Base-by-base conservation (phyloP, 129 eudicot genomes). In the Flaveria robusta region DNA sequence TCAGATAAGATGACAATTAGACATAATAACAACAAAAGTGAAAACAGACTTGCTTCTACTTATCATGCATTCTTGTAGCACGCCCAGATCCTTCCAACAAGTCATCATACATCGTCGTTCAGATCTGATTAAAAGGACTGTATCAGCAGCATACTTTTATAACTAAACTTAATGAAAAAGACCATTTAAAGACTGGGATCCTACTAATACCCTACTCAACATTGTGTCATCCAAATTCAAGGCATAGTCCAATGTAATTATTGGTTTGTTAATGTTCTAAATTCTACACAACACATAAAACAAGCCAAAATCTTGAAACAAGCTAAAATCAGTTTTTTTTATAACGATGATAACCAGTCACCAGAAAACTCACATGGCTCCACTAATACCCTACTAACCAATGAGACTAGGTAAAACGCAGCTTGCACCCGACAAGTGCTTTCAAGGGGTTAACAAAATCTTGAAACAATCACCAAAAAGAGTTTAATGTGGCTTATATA, bases 41-140 rank as follows among this genome's bases (percentile, higher is more conserved):
- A 69, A 81, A 13, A 20, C 29, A 46, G 79, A 55, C 63, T 82
- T 74, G 83, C 85, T 74, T 84, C 74, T 71, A 66, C 70, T 68
- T 72, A 58, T 79, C 83, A 77, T 80, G 76, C 90, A 82, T 72
- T 86, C 87, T 80, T 79, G 78, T 75, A 85, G 81, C 81, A 81
- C 80, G 80, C 83, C 86, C 70, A 27, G 83, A 80, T 78, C 87
- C 90, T 67, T 84, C 93, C 85, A 71, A 74, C 50, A 84, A 78
- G 74, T 85, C 96, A 87, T 92, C 93, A 92, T 85, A 84, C 91
- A 84, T 87, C 96, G 78, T 92, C 93, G 67, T 83, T 92, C 91
- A 89, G 72, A 92, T 85, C 97, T 92, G 96, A 83, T 83, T 86
- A 85, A 86, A 87, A 81, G 88, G 72, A 86, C 75, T 58, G 71